phyloP scores from a whole-genome alignment of 306 rosid genomes.

The Castanea sativa region DNA sequence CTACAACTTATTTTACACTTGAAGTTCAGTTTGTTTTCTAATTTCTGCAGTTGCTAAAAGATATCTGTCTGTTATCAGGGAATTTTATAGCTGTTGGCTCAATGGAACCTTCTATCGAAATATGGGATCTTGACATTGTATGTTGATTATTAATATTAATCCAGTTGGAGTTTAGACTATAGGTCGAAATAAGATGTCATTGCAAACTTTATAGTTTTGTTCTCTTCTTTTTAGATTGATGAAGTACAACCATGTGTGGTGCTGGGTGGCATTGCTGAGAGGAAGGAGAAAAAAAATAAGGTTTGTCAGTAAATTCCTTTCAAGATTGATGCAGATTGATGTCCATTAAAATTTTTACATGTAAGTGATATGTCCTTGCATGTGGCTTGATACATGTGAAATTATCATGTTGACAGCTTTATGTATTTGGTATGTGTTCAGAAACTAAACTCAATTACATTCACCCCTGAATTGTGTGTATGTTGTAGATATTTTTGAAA shows the following conservation, averaged over 20 bases:
- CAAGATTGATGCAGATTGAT: not conserved
- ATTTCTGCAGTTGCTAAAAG: conserved; percentile 9
- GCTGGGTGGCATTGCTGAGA: conserved; percentile 68
- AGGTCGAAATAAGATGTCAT: not conserved
- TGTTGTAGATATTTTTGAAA: not conserved
- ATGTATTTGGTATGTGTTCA: not conserved
- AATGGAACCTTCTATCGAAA: conserved; percentile 88
- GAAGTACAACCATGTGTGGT: conserved; percentile 71
- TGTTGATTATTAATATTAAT: conserved; percentile 27
- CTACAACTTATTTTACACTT: conserved; percentile 7
- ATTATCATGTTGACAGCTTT: not conserved
- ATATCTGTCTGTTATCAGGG: conserved; percentile 46
- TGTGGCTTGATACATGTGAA: not conserved
- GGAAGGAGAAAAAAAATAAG: conserved; percentile 62
- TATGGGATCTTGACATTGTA: conserved; percentile 97
- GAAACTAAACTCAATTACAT: not conserved
- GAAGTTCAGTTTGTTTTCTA: not conserved
- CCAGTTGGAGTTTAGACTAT: not conserved
- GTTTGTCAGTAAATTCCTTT: conserved; percentile 33
- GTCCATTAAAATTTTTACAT: not conserved
- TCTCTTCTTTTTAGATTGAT: conserved; percentile 56
- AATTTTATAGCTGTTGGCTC: conserved; percentile 83
- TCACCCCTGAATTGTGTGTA: not conserved
- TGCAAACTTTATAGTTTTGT: conserved; percentile 3
- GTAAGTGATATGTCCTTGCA: not conserved